Evolutionary conservation across 306 rosid species (phyloP), one percentile per base, ranked within the genome.

Genomic region (Trifolium pratense): DNA sequence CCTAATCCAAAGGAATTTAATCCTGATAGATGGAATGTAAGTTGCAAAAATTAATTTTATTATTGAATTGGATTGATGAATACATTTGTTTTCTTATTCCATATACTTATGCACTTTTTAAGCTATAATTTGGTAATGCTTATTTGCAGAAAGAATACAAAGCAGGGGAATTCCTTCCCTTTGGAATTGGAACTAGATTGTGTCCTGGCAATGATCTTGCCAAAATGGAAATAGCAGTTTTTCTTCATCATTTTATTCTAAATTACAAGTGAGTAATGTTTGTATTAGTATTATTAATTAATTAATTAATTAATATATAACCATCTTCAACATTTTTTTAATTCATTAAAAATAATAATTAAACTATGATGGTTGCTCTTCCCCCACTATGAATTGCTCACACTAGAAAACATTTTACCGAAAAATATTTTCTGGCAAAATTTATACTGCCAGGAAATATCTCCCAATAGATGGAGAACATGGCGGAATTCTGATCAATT

Each of bases 21-120:
- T 34, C 98, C 98, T 65, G 58, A 82, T 9, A 84, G 98, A 87
- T 93, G 97, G 97, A 78, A 88, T 72, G 98, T 93, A 84, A 84
- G 91, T 75, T 53, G 1, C 56, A 6, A 25, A 5, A 3, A 18
- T 69, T 11, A 15, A 0, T 16, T 25, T 59, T 12, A 5, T 49
- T 7, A 57, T 31, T 40, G 17, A 49, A n/a, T 42, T 78, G 59
- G 6, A 53, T 52, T 53, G 32, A 9, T 48, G 16, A 65, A 42
- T 9, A 45, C 29, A 26, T 42, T 18, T 17, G 31, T 36, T 36
- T 36, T 36, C 5, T 31, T 60, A 58, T 6, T 59, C 20, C 5
- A 20, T 78, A 11, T 34, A 45, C 26, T 40, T 31, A 7, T 32
- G 14, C n/a, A 42, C 7, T 43, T 42, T 16, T 15, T 72, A 68